Conservation (phyloP, 164 flowering plant species). For the Annona cherimola region DNA sequence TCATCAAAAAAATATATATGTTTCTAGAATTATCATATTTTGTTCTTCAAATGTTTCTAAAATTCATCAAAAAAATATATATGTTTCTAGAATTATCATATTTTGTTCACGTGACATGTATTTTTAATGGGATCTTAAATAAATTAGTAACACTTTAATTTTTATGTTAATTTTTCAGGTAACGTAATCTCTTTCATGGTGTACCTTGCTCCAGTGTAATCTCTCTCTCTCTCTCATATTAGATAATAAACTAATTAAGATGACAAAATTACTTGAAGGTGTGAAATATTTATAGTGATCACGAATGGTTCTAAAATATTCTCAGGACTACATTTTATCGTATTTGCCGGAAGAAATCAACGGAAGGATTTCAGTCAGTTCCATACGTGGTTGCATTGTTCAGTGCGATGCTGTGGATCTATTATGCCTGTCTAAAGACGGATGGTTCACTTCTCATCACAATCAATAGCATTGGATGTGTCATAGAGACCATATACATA, state of each 20-base stretch:
- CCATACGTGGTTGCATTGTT: constrained; percentile 54
- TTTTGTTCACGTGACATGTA: not conserved
- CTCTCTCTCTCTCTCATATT: not conserved
- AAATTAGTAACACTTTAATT: not conserved
- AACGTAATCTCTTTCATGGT: constrained; percentile 46
- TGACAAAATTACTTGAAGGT: not conserved
- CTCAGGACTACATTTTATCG: constrained; percentile 51
- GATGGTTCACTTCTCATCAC: constrained; percentile 43
- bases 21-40: not conserved
- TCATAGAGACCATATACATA: constrained; percentile 38
- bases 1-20: not conserved
- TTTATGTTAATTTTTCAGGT: constrained; percentile 21
- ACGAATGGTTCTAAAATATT: not conserved
- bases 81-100: not conserved
- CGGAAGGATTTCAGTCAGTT: constrained; percentile 49
- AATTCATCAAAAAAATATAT: not conserved
- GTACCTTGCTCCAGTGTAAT: constrained; percentile 55
- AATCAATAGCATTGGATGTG: constrained; percentile 39
- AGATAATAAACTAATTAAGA: too few relatives aligned
- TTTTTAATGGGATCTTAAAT: too few relatives aligned
- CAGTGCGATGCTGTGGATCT: constrained; percentile 57
- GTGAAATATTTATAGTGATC: not conserved
- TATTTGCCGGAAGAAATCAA: constrained; percentile 45
- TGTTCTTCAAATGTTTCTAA: not conserved
- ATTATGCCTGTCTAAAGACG: constrained; percentile 44